A percentile compares a stretch with the other conserved stretches of the same genome.
These are phyloP conservation scores for Lentinula boryana DNA, from an alignment of 768 basidiomycete genomes.

Conservation along the genomic window DNA sequence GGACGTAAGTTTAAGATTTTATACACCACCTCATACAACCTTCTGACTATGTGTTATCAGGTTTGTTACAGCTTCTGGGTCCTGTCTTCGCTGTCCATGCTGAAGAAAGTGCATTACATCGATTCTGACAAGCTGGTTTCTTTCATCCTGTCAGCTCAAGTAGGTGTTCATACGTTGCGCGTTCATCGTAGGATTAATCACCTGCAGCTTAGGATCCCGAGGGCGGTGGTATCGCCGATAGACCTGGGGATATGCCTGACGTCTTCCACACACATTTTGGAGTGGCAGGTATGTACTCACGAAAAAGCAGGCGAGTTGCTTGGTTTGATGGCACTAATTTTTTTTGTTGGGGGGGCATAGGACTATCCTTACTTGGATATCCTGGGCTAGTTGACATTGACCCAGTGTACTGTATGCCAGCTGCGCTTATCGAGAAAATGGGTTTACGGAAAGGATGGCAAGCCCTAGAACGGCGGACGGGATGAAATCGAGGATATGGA, in stretches of 20 bases:
- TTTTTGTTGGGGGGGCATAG: constrained; percentile 27
- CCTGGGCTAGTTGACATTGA: constrained; percentile 81
- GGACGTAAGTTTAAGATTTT: constrained; percentile 55
- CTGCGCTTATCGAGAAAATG: constrained; percentile 56
- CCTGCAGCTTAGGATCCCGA: constrained; percentile 64
- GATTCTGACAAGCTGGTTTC: constrained; percentile 66
- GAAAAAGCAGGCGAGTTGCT: no score
- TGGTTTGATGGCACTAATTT: background rate
- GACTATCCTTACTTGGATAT: constrained; percentile 85
- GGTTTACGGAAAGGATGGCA: constrained; percentile 69
- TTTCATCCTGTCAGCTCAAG: constrained; percentile 90
- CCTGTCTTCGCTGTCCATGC: constrained; percentile 79
- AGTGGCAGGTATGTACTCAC: constrained; percentile 54
- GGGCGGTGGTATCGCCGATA: constrained; percentile 88
- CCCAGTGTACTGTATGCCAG: constrained; percentile 96
- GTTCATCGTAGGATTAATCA: background rate
- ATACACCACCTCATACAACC: background rate
- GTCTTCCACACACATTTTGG: constrained; percentile 98
- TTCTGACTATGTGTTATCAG: constrained; percentile 30
- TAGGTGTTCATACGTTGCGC: constrained; percentile 22
- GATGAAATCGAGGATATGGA: background rate
- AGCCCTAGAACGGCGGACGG: constrained; percentile 36
- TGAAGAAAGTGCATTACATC: constrained; percentile 84
- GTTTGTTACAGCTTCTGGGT: constrained; percentile 99
- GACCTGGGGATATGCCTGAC: constrained; percentile 90